Base-by-base conservation (phyloP, 371 early-diverging fungal species). In the Apophysomyces trapeziformis region DNA sequence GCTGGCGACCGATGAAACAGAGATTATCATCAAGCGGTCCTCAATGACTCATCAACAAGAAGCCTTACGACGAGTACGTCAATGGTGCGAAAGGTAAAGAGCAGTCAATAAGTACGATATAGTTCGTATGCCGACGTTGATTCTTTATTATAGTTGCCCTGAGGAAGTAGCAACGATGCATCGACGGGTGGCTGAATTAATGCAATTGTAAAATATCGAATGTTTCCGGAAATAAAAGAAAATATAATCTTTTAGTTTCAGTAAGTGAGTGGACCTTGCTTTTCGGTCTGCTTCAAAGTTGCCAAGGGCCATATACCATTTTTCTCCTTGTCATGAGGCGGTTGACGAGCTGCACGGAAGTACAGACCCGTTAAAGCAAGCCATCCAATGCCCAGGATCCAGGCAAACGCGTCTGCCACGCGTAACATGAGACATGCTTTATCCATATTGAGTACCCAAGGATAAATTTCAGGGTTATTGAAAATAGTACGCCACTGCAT, bases 381-480 rank as follows among this genome's bases (percentile, higher is more conserved):
- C 80, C 80, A 79, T 12, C 73, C 72, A n/a, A 75, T 21, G 13
- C 58, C 60, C 21, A 79, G 50, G 0, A 80, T 68, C 76, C 76
- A 80, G 38, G 65, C 65, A 35, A 80, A 65, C 1, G 67, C 76
- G 54, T 74, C 76, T 11, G 78, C 68, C 14, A 70, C 74, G 41
- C 64, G 68, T 16, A 77, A 66, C 2, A 70, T 57, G 13, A 66
- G n/a, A 41, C 80, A 80, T 1, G 78, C 80, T 21, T 63, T 66
- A 54, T 80, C 78, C 72, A 80, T 80, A 12, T 56, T 65, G 9
- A 63, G 70, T 8, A 80, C 78, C 80, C 80, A 80, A 47, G 80
- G 78, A 60, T 47, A 80, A 1, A 64, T 54, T 8, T 66, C 68
- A 21, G 74, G 76, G 35, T 75, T 69, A 37, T 68, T 70, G 21